Evolutionary conservation across 352 stramenopile genomes (phyloP).

Genomic region (Hyphochytrium catenoides): DNA sequence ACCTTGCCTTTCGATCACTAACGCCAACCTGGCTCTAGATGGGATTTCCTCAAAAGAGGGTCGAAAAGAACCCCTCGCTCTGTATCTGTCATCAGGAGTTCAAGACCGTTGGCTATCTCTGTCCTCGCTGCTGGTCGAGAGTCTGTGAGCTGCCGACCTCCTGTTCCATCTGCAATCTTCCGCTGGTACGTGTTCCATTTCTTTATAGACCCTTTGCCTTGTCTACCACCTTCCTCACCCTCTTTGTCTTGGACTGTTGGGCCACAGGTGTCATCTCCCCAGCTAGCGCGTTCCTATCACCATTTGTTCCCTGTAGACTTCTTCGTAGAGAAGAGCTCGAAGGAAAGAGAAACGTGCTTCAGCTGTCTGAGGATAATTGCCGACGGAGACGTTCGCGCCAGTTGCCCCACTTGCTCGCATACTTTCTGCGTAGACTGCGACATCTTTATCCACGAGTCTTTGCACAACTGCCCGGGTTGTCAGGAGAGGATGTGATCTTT

Average conservation of each 20-base stretch:
- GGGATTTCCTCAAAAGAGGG: conserved; percentile 46
- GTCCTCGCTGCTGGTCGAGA: conserved; percentile 77
- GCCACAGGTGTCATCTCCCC: conserved; percentile 72
- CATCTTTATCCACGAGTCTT: conserved; percentile 89
- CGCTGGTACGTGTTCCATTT: conserved; percentile 35
- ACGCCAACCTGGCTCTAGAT: too few species aligned
- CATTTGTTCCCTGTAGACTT: conserved; percentile 90
- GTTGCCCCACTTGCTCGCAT: conserved; percentile 68
- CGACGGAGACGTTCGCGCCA: conserved; percentile 16
- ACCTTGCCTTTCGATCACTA: too few species aligned
- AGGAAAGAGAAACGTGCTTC: conserved; percentile 32
- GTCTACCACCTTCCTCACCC: too few species aligned
- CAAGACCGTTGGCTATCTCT: conserved; percentile 72
- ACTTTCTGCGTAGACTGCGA: conserved; percentile 91
- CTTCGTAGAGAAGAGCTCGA: conserved; percentile 47
- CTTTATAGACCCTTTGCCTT: neutral
- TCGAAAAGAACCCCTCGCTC: conserved; percentile 38
- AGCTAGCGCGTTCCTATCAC: conserved; percentile 90
- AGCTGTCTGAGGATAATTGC: conserved; percentile 34
- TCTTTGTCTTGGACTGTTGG: too few species aligned
- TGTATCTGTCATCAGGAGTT: conserved; percentile 59
- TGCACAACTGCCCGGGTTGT: conserved; percentile 96
- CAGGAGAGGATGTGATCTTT: conserved; percentile 7
- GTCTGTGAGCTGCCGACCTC: conserved; percentile 80
- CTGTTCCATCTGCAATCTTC: conserved; percentile 87